phyloP scores from a whole-genome alignment of 2,329 filamentous ascomycete species.

The Paecilomyces sp. region DNA sequence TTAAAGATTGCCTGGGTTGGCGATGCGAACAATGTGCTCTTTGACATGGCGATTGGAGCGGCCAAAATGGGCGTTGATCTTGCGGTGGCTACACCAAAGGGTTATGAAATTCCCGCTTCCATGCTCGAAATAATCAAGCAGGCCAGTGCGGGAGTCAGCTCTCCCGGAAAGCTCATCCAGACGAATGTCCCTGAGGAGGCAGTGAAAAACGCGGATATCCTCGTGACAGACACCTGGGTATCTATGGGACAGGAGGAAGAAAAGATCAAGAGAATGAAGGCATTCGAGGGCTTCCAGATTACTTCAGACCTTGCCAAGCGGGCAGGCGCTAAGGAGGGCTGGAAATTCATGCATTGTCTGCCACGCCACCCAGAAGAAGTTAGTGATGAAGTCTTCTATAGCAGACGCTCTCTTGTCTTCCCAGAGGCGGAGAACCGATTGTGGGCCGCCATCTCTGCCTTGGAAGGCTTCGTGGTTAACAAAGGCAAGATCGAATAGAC shows the following conservation, averaged over 20 bases:
- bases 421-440: slow-evolving; percentile 89
- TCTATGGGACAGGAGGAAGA: slow-evolving; percentile 97
- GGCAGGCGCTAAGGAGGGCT: slow-evolving; percentile 77
- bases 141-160: slow-evolving; percentile 51
- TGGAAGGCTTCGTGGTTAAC: slow-evolving; percentile 92
- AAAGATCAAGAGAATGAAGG: slow-evolving; percentile 65
- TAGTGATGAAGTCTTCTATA: slow-evolving; percentile 89
- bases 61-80: slow-evolving; percentile 83
- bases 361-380: slow-evolving; percentile 92
- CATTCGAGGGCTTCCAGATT: slow-evolving; percentile 86
- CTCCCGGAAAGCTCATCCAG: slow-evolving; percentile 62
- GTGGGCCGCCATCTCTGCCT: slow-evolving; percentile 78
- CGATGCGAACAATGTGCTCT: slow-evolving; percentile 95
- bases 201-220: slow-evolving; percentile 75
- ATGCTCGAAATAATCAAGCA: slow-evolving; percentile 69
- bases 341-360: slow-evolving; percentile 99
- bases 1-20: slow-evolving; percentile 94
- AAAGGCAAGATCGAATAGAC: slow-evolving; percentile 63
- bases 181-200: slow-evolving; percentile 77
- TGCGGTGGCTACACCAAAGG: slow-evolving; percentile 75
- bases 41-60: slow-evolving; percentile 82
- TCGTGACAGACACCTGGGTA: slow-evolving; percentile 97
- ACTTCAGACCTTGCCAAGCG: slow-evolving; percentile 75
- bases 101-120: slow-evolving; percentile 69
- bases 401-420: slow-evolving; percentile 78